Evolutionary conservation across 2,329 filamentous ascomycete genomes (phyloP).

Genomic region (Mycocentrospora acerina): DNA sequence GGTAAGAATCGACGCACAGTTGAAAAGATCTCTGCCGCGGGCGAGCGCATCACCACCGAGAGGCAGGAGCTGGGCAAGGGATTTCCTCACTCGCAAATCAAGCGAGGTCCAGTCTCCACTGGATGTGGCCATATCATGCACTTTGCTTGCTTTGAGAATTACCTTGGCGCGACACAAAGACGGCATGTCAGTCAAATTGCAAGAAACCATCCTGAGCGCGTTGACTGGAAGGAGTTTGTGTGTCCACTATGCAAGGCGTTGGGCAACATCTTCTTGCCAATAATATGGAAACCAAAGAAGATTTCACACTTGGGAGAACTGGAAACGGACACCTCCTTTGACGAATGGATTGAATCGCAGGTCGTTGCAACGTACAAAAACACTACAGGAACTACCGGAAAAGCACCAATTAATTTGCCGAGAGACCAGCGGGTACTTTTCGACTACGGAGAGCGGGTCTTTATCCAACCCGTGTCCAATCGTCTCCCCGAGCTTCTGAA

Average conservation of each 20-base stretch:
- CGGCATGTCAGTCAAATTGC: slow-evolving; percentile 92
- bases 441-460: slow-evolving; percentile 53
- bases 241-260: slow-evolving; percentile 96
- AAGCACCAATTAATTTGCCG: slow-evolving; percentile 24
- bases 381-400: slow-evolving; percentile 31
- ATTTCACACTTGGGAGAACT: slow-evolving; percentile 78
- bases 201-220: slow-evolving; percentile 84
- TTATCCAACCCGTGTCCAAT: slow-evolving; percentile 53
- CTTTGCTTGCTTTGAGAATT: slow-evolving; percentile 90
- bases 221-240: slow-evolving; percentile 82
- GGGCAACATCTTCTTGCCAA: slow-evolving; percentile 90
- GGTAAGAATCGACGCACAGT: slow-evolving; percentile 80
- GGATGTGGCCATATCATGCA: slow-evolving; percentile 99
- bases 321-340: slow-evolving; percentile 60
- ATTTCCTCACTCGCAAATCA: slow-evolving; percentile 69
- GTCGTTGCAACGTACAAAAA: slow-evolving; percentile 55
- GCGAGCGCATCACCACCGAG: slow-evolving; percentile 70
- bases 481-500: slow-evolving; percentile 41
- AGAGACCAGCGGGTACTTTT: slow-evolving; percentile 53
- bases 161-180: slow-evolving; percentile 78
- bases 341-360: slow-evolving; percentile 66
- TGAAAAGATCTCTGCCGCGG: slow-evolving; percentile 72
- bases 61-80: slow-evolving; percentile 86
- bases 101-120: slow-evolving; percentile 77
- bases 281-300: slow-evolving; percentile 92